Evolutionary conservation across 352 stramenopile genomes (phyloP), one percentile per base, ranked within the genome.

Genomic region (Pythium coloratum): DNA sequence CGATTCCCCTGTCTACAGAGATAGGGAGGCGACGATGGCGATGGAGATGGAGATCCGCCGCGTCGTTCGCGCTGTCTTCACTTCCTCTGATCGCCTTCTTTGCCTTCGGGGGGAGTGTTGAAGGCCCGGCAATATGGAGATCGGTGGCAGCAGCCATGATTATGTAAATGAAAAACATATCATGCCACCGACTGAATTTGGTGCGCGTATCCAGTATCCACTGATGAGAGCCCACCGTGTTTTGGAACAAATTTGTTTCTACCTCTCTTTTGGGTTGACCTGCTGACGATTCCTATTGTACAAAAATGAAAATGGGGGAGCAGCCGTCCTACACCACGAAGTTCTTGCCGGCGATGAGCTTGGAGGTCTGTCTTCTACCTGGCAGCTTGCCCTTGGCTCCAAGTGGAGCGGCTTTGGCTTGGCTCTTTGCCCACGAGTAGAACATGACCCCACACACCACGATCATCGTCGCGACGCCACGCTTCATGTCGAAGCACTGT

Each of bases 361-460:
- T 86, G 13, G 59, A 57, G 49, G 67, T 63, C 55, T n/a, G 5
- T 53, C 46, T 53, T 53, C 46, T 12, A 20, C 18, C n/a, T 14
- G 46, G 46, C n/a, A 53, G 3, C 8, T 24, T 30, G 14, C 4
- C 7, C 13, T 53, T 46, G 9, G 18, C 16, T 13, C 55, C n/a
- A 5, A 59, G 0, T 10, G 56, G 38, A 13, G 72, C 53, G 26
- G 64, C 73, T 40, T 77, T 85, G 46, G 78, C 67, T 55, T 85
- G 78, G 51, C 80, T 90, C 68, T 95, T 95, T 8, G 87, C 85
- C 82, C 80, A 95, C 59, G 87, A 95, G 73, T 95, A 95, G 47
- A 90, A 91, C 75, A 95, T 86, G 62, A 95, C 87, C 20, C 87
- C 87, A 26, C 79, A 84, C 34, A 91, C 73, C 12, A 95, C 88